These are phyloP conservation scores for Monilinia polystroma DNA, from an alignment of 2,329 filamentous ascomycete species.

Conservation along the genomic window DNA sequence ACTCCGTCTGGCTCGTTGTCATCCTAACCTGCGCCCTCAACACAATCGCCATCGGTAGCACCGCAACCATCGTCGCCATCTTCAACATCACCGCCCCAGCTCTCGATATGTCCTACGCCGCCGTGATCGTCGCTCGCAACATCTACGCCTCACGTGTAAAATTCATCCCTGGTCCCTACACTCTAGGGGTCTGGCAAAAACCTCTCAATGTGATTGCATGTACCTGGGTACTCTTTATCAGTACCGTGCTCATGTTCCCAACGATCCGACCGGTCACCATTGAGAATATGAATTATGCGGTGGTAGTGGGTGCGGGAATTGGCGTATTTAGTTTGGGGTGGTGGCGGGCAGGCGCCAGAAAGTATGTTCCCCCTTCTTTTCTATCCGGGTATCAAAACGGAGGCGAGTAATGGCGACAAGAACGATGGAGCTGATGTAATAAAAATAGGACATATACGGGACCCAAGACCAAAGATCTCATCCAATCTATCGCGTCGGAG, in stretches of 20 bases:
- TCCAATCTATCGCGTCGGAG: constrained; percentile 9
- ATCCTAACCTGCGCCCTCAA: constrained; percentile 53
- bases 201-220: constrained; percentile 56
- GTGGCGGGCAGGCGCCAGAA: constrained; percentile 44
- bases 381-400: no score
- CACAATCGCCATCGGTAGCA: constrained; percentile 52
- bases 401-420: no score
- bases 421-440: neutral
- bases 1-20: constrained; percentile 64
- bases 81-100: constrained; percentile 54
- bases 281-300: constrained; percentile 53
- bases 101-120: constrained; percentile 55
- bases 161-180: constrained; percentile 50
- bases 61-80: constrained; percentile 52
- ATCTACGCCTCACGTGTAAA: constrained; percentile 32
- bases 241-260: constrained; percentile 57
- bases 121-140: constrained; percentile 52
- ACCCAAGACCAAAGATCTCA: constrained; percentile 22
- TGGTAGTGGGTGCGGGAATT: constrained; percentile 48
- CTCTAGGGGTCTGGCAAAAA: constrained; percentile 54
- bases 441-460: constrained; percentile 13
- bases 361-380: constrained; percentile 22
- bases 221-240: constrained; percentile 63
- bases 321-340: constrained; percentile 50
- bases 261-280: constrained; percentile 48